phyloP scores from a whole-genome alignment of 331 rosid genomes.

The Rhamnella rubrinervis region DNA sequence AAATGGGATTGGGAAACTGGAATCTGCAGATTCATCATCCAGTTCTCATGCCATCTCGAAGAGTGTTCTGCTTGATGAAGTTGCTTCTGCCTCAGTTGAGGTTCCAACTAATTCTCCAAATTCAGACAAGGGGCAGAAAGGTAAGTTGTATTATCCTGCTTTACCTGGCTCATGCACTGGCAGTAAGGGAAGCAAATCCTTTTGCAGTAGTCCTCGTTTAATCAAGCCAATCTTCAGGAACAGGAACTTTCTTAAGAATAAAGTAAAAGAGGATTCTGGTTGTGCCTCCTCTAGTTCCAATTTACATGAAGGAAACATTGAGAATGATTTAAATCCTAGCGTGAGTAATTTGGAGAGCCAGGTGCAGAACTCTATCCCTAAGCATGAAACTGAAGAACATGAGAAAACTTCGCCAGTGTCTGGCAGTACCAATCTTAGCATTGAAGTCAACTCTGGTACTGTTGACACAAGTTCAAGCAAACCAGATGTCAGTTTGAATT shows the following conservation, averaged over 20 bases:
- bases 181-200: conserved; percentile 52
- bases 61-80: conserved; percentile 27
- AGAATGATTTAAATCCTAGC: conserved; percentile 41
- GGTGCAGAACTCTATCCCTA: conserved; percentile 33
- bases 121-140: conserved; percentile 41
- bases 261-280: conserved; percentile 54
- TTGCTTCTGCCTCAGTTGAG: conserved; percentile 38
- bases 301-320: conserved; percentile 31
- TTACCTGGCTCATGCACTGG: conserved; percentile 41
- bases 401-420: conserved; percentile 49
- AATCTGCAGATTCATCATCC: conserved; percentile 36
- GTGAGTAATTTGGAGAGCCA: conserved; percentile 46
- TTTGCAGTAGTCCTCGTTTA: conserved; percentile 51
- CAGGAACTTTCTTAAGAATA: conserved; percentile 64
- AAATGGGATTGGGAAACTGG: conserved; percentile 31
- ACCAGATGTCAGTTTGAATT: conserved; percentile 43
- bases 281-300: conserved; percentile 43
- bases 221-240: conserved; percentile 57
- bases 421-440: conserved; percentile 46
- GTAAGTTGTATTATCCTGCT: conserved; percentile 37
- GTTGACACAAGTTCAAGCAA: conserved; percentile 44
- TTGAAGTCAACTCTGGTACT: conserved; percentile 49
- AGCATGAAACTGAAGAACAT: conserved; percentile 44
- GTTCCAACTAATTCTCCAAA: conserved; percentile 34
- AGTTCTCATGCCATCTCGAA: conserved; percentile 31